Percentiles rank a stretch among this genome's conserved stretches.
phyloP scores from a whole-genome alignment of 1,284 basidiomycete genomes.

The Ustilago cynodontis region DNA sequence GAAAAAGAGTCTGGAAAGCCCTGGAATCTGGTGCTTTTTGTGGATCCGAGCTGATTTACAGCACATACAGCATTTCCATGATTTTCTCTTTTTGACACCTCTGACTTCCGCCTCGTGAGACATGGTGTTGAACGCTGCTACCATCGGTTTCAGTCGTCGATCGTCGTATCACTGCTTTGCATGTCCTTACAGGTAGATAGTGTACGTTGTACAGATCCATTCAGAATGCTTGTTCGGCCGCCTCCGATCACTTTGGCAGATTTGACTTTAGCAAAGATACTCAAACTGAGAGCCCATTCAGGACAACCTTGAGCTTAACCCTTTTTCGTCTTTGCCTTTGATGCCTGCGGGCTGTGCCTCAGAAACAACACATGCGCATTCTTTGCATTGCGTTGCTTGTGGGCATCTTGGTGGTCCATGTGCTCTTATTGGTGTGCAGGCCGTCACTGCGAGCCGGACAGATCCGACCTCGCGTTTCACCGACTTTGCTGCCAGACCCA shows the following conservation, averaged over 20 bases:
- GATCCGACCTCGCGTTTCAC: background rate
- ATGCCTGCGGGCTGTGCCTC: background rate
- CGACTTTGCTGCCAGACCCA: too few species aligned
- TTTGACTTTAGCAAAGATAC: background rate
- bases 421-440: background rate
- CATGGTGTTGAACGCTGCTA: background rate
- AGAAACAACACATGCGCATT: background rate
- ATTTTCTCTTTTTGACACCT: background rate
- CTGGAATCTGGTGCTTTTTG: background rate
- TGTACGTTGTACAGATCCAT: background rate
- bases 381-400: background rate
- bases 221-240: background rate
- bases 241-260: background rate
- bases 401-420: background rate
- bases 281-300: background rate
- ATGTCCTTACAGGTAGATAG: background rate
- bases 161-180: background rate
- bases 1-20: background rate
- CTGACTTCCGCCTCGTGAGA: background rate
- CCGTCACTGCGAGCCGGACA: background rate
- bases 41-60: constrained; percentile 3
- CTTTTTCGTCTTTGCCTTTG: background rate
- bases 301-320: background rate
- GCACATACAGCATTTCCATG: background rate
- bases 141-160: constrained; percentile 2